phyloP scores from a whole-genome alignment of 139 green algal genomes.

The Chlorella sp. region DNA sequence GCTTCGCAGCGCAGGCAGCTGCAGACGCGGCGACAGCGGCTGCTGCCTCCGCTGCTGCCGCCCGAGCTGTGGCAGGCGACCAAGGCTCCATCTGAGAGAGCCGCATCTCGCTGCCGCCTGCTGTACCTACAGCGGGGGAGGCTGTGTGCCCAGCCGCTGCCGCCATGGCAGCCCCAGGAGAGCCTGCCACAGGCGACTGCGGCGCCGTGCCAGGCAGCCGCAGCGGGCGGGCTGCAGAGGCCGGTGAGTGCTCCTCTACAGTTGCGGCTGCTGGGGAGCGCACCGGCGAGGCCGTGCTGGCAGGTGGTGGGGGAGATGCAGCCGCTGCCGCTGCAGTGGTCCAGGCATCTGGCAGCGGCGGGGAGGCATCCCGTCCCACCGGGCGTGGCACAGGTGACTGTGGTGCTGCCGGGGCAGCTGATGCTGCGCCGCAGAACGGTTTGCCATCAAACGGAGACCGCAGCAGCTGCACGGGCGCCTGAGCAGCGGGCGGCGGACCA shows the following conservation, averaged over 20 bases:
- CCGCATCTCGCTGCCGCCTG: no score
- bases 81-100: conserved; percentile 22
- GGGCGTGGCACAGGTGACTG: no score
- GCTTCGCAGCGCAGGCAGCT: not conserved
- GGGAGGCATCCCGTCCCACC: not conserved
- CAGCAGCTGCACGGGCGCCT: not conserved
- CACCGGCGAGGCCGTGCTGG: not conserved
- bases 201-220: not conserved
- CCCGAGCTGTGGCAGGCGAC: not conserved
- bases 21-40: not conserved
- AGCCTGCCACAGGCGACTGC: not conserved
- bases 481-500: not conserved
- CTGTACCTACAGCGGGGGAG: not conserved
- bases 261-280: not conserved
- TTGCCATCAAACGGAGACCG: conserved; percentile 19
- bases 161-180: not conserved
- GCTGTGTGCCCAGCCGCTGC: not conserved
- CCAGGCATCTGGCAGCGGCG: not conserved
- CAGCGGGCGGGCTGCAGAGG: not conserved
- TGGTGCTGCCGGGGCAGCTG: not conserved
- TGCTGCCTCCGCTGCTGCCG: not conserved
- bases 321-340: not conserved
- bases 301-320: not conserved
- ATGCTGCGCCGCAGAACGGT: not conserved
- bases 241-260: not conserved